Evolutionary conservation across 768 basidiomycete species (phyloP), one percentile per base, ranked within the genome.

Genomic region (Mrakia gelida): DNA sequence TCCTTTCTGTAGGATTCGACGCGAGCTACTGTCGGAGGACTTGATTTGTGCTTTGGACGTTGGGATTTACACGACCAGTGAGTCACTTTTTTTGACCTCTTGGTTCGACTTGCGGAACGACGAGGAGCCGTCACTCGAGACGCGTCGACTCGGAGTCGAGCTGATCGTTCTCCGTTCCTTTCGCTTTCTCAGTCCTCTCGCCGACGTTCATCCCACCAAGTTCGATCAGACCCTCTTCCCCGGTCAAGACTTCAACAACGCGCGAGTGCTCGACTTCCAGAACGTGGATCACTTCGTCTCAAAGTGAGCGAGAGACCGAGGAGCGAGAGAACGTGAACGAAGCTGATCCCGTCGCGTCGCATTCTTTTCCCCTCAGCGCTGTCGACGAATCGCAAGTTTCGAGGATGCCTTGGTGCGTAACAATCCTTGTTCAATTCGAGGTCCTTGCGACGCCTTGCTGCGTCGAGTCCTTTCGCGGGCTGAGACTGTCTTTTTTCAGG

Each of bases 1-100:
- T 8, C 38, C n/a, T n/a, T n/a, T n/a, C n/a, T n/a, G n/a, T n/a
- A 68, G 67, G 95, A 97, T 83, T 93, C 94, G 82, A 90, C 92
- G 81, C 88, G 86, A 72, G 94, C 92, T 3, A 79, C 80, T 15
- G 90, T 97, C 75, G 97, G 97, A 32, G 97, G 97, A 16, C 89
- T 99, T 38, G 97, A 99, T 84, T 87, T 97, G 26, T 98, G 94
- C 86, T 97, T 95, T 81, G 97, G 97, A 16, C 91, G 97, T 28
- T 99, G 96, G 95, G 97, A 98, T 85, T 93, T 92, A 0, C 90
- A 93, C 82, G 91, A 86, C 59, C 92, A 94, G 83, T 83, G 62
- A 59, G 81, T 8, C 49, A 21, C 2, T 7, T 18, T 52, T 21
- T 21, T 74, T 43, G 2, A n/a, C 26, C 26, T 61, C 45, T 26